A percentile compares a stretch with the other conserved stretches of the same genome.
phyloP scores from a whole-genome alignment of 2,329 filamentous ascomycete genomes.

The Cytospora schulzeri region DNA sequence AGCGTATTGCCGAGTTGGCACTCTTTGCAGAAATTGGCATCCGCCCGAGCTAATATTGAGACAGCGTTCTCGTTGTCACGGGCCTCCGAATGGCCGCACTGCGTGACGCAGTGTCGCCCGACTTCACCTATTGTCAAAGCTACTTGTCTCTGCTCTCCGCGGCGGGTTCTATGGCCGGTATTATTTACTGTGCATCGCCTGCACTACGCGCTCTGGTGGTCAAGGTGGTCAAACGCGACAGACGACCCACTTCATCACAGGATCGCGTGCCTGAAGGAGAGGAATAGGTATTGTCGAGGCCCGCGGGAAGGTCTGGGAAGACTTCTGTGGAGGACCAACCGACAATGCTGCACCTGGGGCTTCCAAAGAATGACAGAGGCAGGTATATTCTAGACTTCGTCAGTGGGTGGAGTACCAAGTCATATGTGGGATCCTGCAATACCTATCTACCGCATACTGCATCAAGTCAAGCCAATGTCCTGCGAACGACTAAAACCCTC shows the following conservation, averaged over 20 bases:
- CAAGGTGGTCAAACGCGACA: not conserved
- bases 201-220: not conserved
- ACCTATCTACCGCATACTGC: too few species aligned
- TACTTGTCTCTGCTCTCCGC: constrained; percentile 5
- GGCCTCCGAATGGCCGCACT: constrained; percentile 12
- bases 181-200: constrained; percentile 11
- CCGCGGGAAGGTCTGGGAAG: too few species aligned
- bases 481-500: not conserved
- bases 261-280: not conserved
- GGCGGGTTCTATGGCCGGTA: constrained; percentile 8
- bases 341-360: too few species aligned
- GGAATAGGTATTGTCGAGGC: not conserved
- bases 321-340: too few species aligned
- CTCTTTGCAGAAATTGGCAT: too few species aligned
- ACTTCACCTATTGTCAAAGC: constrained; percentile 19
- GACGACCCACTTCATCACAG: too few species aligned
- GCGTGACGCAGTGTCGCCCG: constrained; percentile 10
- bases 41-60: not conserved
- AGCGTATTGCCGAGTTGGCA: not conserved
- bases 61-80: constrained; percentile 11
- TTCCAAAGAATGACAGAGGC: not conserved
- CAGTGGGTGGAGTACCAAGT: not conserved
- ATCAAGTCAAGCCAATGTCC: too few species aligned
- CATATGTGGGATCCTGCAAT: not conserved
- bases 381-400: not conserved